phyloP scores from a whole-genome alignment of 169 alveolate genomes.

The Plasmodium yoelii region DNA sequence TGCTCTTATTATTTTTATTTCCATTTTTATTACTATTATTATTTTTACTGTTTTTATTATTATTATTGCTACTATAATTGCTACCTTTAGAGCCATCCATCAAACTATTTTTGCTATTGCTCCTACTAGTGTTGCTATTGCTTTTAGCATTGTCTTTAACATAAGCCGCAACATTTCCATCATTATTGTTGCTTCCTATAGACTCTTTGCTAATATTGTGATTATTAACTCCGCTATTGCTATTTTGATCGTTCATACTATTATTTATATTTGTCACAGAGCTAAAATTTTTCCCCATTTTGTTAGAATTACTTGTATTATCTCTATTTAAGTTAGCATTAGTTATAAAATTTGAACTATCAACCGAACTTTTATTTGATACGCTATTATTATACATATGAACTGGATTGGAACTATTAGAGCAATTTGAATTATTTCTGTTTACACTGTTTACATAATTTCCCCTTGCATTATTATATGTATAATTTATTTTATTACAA shows the following conservation, averaged over 20 bases:
- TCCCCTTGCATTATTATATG: background rate
- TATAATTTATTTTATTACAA: background rate
- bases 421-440: background rate
- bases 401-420: constrained; percentile 1
- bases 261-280: constrained; percentile 6
- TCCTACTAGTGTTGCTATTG: background rate
- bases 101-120: background rate
- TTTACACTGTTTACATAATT: constrained; percentile 1
- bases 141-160: background rate
- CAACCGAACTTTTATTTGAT: constrained; percentile 3
- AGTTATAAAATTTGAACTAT: background rate
- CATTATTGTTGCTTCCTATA: constrained; percentile 1
- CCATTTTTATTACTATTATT: background rate
- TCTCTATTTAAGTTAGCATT: constrained; percentile 2
- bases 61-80: constrained; percentile 4
- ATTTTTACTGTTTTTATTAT: background rate
- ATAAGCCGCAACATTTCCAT: background rate
- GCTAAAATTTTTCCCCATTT: constrained; percentile 9
- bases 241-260: background rate
- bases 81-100: background rate
- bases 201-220: background rate
- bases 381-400: constrained; percentile 1
- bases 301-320: constrained; percentile 26
- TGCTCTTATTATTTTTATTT: background rate
- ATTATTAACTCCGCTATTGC: constrained; percentile 4